Conservation (phyloP, 441 rosid genomes). For the Populus hybrid region DNA sequence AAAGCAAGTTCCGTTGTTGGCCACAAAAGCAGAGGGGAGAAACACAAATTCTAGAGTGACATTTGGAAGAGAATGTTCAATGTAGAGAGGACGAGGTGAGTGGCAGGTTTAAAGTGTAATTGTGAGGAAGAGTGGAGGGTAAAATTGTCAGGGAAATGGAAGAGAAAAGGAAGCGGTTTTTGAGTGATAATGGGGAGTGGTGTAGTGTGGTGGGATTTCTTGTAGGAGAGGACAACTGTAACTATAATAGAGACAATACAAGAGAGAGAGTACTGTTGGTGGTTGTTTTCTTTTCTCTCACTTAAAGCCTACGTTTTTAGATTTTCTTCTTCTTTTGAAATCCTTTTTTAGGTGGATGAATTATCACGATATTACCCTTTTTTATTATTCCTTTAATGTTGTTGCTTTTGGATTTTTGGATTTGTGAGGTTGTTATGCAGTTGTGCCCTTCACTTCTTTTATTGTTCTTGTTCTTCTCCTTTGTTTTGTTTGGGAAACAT, state of each 20-base stretch:
- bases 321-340: background rate
- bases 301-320: constrained; percentile 40
- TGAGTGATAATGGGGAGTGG: background rate
- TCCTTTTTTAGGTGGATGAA: constrained; percentile 9
- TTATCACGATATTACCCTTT: constrained; percentile 31
- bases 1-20: constrained; percentile 14
- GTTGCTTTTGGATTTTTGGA: background rate
- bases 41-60: constrained; percentile 18
- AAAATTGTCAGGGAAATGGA: background rate
- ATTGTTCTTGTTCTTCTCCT: background rate
- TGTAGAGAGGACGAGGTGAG: constrained; percentile 24
- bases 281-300: constrained; percentile 23
- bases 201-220: background rate
- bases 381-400: background rate
- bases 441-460: background rate
- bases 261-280: background rate
- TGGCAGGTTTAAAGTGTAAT: constrained; percentile 39
- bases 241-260: background rate
- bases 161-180: background rate
- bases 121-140: constrained; percentile 25
- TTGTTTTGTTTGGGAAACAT: background rate
- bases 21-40: background rate
- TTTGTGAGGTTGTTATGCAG: constrained; percentile 3
- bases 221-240: constrained; percentile 13
- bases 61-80: constrained; percentile 11